These are phyloP conservation scores for Tolypocladium guangdongense DNA, from an alignment of 2,329 filamentous ascomycete species.

Conservation along the genomic window DNA sequence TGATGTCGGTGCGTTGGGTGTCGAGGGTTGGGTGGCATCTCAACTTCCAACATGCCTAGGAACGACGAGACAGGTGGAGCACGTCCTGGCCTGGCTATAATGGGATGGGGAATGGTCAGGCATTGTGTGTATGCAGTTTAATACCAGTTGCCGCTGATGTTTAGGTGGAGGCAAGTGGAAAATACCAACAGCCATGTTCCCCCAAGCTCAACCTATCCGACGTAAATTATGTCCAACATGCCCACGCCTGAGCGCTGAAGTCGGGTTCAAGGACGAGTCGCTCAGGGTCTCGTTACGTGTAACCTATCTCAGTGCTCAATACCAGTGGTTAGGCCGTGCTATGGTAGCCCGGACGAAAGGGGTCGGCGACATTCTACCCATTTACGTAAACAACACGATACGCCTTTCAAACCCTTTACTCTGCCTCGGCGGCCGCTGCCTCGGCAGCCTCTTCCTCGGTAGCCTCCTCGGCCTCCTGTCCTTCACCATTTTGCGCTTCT, in stretches of 20 bases:
- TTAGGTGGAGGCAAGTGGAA: not conserved
- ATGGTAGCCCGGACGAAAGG: not conserved
- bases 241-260: too few species aligned
- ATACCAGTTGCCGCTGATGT: not conserved
- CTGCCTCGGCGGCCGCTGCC: constrained; percentile 14
- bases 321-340: not conserved
- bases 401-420: constrained; percentile 12
- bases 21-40: not conserved
- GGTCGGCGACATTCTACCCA: not conserved
- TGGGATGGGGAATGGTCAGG: not conserved
- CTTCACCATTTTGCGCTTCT: constrained; percentile 9
- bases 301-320: not conserved
- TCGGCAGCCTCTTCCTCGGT: constrained; percentile 13
- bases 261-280: too few species aligned
- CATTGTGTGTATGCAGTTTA: not conserved
- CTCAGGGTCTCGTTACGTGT: not conserved
- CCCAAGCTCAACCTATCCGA: not conserved
- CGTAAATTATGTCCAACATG: too few species aligned
- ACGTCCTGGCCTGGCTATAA: not conserved
- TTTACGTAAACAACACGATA: constrained; percentile 7
- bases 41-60: not conserved
- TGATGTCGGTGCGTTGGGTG: too few species aligned
- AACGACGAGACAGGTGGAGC: not conserved
- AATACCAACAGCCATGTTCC: not conserved
- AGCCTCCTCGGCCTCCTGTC: constrained; percentile 10